phyloP scores from a whole-genome alignment of 192 early-diverging fungal genomes.

The Dimargaris cristalligena region DNA sequence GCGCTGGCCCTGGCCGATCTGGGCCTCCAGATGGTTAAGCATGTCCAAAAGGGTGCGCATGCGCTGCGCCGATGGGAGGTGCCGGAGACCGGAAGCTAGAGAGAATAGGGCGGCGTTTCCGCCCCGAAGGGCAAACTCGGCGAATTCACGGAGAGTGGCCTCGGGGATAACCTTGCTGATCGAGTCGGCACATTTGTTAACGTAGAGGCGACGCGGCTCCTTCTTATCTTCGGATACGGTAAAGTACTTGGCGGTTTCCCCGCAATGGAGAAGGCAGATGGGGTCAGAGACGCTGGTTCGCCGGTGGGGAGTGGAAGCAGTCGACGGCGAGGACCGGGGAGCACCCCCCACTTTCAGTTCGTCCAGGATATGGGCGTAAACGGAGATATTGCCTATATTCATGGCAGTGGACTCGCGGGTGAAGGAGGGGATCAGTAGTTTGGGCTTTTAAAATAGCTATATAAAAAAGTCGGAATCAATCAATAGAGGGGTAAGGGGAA shows the following conservation, averaged over 20 bases:
- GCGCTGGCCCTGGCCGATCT: neutral
- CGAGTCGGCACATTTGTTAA: neutral
- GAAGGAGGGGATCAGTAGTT: too few species aligned
- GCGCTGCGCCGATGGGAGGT: neutral
- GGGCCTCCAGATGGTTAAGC: neutral
- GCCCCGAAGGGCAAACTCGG: neutral
- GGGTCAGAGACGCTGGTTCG: too few species aligned
- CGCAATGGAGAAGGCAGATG: neutral
- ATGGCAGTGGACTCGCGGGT: too few species aligned
- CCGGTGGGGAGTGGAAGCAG: too few species aligned
- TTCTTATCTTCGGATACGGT: neutral
- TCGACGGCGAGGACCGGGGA: too few species aligned
- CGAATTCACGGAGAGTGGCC: neutral
- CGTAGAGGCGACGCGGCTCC: neutral
- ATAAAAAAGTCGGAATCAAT: too few species aligned
- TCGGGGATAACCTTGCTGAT: neutral
- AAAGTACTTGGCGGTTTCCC: slow-evolving; percentile 3
- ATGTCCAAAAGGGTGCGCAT: neutral
- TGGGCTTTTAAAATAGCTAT: too few species aligned
- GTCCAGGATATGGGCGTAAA: too few species aligned
- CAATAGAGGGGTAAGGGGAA: too few species aligned
- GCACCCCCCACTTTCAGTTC: too few species aligned
- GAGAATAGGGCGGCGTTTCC: slow-evolving; percentile 6
- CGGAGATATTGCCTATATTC: too few species aligned
- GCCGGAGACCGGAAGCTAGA: neutral